Evolutionary conservation across 2,329 filamentous ascomycete genomes (phyloP), one percentile per base, ranked within the genome.

Genomic region (Pyrenophora seminiperda): DNA sequence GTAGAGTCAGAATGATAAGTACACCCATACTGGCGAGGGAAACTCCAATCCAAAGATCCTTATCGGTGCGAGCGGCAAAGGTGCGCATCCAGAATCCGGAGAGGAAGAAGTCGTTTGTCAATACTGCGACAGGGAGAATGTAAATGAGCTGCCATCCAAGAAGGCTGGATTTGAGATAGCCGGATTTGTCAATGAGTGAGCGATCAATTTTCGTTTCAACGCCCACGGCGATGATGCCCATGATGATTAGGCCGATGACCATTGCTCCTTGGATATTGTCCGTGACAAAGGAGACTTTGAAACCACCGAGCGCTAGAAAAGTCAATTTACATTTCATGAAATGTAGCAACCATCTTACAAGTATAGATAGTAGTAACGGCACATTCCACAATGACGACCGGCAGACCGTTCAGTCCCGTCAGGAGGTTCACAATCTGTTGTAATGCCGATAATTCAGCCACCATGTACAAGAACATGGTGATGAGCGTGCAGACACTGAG

Each of bases 71-170:
- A 42, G 88, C 88, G 14, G 89, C 87, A 65, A 94, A 94, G 4
- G 89, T 89, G 41, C 90, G 86, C 71, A 93, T 83, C 90, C 90
- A 94, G 73, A 90, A 91, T 59, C 84, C 87, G 24, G 88, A 90
- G 34, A 94, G 78, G 77, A 94, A 94, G 78, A 94, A 92, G 77
- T 92, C 86, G 75, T 93, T 94, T 51, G 89, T 92, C 47, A 92
- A 68, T 57, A 94, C 83, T 36, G 90, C 90, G 5, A 94, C 82
- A 0, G 90, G 89, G 1, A 94, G 80, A 59, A 94, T 93, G 75
- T 93, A 94, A 29, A 94, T 77, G 11, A 94, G 82, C 73, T 94
- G 90, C 89, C 90, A 94, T 47, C 90, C 90, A 1, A 94, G 79
- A 2, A 91, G 79, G 48, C 76, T 88, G 4, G 86, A 63, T 36